Percentiles rank a stretch among this genome's conserved stretches.
These are phyloP conservation scores for Cymodocea nodosa DNA, from an alignment of 116 monocot genomes.

Conservation along the genomic window DNA sequence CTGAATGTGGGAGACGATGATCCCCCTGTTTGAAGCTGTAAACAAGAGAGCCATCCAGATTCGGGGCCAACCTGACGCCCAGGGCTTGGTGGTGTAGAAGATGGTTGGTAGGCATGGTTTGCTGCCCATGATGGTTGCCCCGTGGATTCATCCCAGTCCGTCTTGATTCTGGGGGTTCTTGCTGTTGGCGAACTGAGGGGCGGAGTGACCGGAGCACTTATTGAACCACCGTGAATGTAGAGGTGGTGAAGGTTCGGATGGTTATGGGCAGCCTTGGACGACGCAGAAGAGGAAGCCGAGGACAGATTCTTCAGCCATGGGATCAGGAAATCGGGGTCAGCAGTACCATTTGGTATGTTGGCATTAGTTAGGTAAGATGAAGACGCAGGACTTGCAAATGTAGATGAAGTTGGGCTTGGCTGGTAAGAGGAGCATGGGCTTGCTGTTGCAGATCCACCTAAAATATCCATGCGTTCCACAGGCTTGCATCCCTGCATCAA, in stretches of 20 bases:
- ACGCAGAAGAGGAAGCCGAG: slow-evolving; percentile 18
- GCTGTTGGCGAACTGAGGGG: slow-evolving; percentile 65
- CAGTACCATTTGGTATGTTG: slow-evolving; percentile 3
- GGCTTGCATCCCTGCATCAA: slow-evolving; percentile 47
- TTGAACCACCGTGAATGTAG: slow-evolving; percentile 25
- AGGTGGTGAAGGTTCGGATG: slow-evolving; percentile 4
- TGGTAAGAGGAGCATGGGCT: slow-evolving; percentile 56
- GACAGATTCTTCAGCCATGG: slow-evolving; percentile 80
- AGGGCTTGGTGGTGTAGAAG: slow-evolving; percentile 50
- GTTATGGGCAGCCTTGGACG: slow-evolving; percentile 13
- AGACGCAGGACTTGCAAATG: slow-evolving; percentile 64
- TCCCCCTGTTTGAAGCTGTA: slow-evolving; percentile 22
- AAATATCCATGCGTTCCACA: slow-evolving; percentile 26
- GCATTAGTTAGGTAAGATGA: slow-evolving; percentile 36
- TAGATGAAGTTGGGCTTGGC: slow-evolving; percentile 59
- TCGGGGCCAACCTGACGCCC: slow-evolving; percentile 13
- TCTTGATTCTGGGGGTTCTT: slow-evolving; percentile 35
- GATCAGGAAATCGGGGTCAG: slow-evolving; percentile 53
- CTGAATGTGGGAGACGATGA: slow-evolving; percentile 71
- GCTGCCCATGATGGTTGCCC: slow-evolving; percentile 28
- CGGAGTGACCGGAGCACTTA: slow-evolving; percentile 70
- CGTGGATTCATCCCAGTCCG: slow-evolving; percentile 31
- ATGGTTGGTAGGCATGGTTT: slow-evolving; percentile 21
- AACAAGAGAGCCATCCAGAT: slow-evolving; percentile 27
- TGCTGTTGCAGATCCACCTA: slow-evolving; percentile 29